Percentiles rank a stretch among this genome's conserved stretches.
Conservation (phyloP, 2,329 filamentous ascomycete genomes). For the Zopfia rhizophila region DNA sequence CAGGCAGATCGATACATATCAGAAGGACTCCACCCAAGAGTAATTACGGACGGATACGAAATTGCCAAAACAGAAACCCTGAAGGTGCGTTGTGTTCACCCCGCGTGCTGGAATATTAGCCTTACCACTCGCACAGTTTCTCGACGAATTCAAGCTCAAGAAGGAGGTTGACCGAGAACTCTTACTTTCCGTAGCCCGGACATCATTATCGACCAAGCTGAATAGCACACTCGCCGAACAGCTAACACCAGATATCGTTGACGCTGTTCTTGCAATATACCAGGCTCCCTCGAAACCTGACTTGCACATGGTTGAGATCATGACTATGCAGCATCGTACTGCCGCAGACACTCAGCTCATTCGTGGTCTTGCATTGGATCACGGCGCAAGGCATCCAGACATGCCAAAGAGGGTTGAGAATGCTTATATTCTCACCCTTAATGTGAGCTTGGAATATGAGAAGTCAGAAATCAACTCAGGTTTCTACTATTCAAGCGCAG, state of each 20-base stretch:
- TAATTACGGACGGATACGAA: constrained; percentile 98
- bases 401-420: constrained; percentile 98
- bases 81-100: constrained; percentile 66
- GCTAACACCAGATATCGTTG: constrained; percentile 94
- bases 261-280: constrained; percentile 95
- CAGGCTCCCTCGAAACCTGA: constrained; percentile 90
- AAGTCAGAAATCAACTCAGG: constrained; percentile 99
- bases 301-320: constrained; percentile 99
- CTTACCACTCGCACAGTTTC: constrained; percentile 76
- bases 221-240: constrained; percentile 88
- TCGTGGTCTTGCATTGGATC: constrained; percentile 89
- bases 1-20: constrained; percentile 96
- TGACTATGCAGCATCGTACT: constrained; percentile 99
- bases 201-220: constrained; percentile 94
- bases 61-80: constrained; percentile 93
- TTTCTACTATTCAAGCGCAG: constrained; percentile 98
- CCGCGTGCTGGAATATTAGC: neutral
- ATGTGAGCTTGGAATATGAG: constrained; percentile 97
- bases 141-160: constrained; percentile 91
- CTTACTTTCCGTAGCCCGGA: constrained; percentile 90
- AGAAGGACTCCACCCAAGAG: constrained; percentile 94
- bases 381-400: constrained; percentile 95
- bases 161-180: constrained; percentile 93
- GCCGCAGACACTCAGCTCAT: constrained; percentile 97
- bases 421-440: constrained; percentile 92